Percentiles rank a stretch among this genome's conserved stretches.
These are phyloP conservation scores for Talaromyces sp. DNA, from an alignment of 2,329 filamentous ascomycete species.

Conservation along the genomic window DNA sequence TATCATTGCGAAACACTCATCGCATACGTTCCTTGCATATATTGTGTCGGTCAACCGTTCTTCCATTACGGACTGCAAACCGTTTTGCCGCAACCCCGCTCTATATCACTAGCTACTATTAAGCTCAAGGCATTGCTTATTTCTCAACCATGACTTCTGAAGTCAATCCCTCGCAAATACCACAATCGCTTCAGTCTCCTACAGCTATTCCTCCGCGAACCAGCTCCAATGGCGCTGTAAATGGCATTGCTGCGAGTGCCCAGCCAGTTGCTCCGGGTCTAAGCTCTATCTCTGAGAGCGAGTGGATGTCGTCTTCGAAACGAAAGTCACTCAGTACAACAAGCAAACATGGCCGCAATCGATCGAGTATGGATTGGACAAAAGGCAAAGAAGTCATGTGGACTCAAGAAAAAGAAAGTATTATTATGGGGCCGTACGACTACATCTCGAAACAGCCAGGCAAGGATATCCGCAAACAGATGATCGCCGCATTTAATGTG, in stretches of 20 bases:
- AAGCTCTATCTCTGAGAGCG: conserved; percentile 57
- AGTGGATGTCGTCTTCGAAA: conserved; percentile 55
- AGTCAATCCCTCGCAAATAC: not conserved
- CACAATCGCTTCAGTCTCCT: conserved; percentile 49
- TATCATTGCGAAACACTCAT: not conserved
- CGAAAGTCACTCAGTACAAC: conserved; percentile 26
- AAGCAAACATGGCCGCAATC: conserved; percentile 33
- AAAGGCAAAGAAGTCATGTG: conserved; percentile 38
- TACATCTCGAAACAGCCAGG: conserved; percentile 45
- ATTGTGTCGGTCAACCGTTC: not conserved
- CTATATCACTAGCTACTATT: not conserved
- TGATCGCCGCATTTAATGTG: conserved; percentile 45
- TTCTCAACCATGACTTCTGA: not conserved
- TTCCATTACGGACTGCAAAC: not conserved
- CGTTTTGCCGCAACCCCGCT: not conserved
- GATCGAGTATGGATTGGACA: conserved; percentile 38
- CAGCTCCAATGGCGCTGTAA: conserved; percentile 59
- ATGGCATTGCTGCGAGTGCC: conserved; percentile 26
- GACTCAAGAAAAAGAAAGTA: conserved; percentile 41
- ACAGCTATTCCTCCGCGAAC: conserved; percentile 70
- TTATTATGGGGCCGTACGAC: conserved; percentile 45
- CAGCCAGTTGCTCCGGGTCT: conserved; percentile 39
- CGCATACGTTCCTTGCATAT: not conserved
- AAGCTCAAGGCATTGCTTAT: not conserved
- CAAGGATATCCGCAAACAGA: conserved; percentile 44